Evolutionary conservation across 2,329 filamentous ascomycete species (phyloP).

Genomic region (Metarhizium robertsii): DNA sequence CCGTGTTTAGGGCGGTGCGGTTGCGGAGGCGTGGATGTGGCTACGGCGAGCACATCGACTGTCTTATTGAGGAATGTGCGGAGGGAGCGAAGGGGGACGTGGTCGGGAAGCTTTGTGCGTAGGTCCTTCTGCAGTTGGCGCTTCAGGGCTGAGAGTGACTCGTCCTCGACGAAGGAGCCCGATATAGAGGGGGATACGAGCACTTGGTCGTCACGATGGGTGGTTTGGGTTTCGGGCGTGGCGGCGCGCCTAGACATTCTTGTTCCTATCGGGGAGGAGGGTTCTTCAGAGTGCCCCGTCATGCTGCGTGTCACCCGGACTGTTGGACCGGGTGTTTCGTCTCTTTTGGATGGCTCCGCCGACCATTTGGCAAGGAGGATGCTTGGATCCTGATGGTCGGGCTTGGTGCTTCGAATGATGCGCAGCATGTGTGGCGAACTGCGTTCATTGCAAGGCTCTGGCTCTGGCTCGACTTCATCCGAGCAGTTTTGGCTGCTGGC

Average conservation of each 20-base stretch:
- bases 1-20: conserved; percentile 47
- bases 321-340: neutral
- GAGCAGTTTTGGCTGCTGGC: neutral
- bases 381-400: conserved; percentile 17
- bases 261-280: neutral
- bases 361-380: conserved; percentile 14
- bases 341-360: conserved; percentile 1
- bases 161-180: conserved; percentile 14
- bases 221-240: neutral
- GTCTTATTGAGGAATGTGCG: conserved; percentile 38
- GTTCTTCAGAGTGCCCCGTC: conserved; percentile 9
- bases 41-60: conserved; percentile 46
- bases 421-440: conserved; percentile 8
- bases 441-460: neutral
- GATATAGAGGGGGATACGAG: conserved; percentile 20
- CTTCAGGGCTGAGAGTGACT: conserved; percentile 29
- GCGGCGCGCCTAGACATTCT: conserved; percentile 2
- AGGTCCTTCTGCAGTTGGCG: conserved; percentile 36
- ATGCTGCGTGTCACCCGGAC: conserved; percentile 15
- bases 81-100: conserved; percentile 40
- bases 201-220: conserved; percentile 6
- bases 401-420: conserved; percentile 17
- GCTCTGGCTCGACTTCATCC: neutral
- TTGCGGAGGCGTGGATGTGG: conserved; percentile 37
- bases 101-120: conserved; percentile 42